Conservation (phyloP, 2,329 filamentous ascomycete species). For the Diaporthe vexans region DNA sequence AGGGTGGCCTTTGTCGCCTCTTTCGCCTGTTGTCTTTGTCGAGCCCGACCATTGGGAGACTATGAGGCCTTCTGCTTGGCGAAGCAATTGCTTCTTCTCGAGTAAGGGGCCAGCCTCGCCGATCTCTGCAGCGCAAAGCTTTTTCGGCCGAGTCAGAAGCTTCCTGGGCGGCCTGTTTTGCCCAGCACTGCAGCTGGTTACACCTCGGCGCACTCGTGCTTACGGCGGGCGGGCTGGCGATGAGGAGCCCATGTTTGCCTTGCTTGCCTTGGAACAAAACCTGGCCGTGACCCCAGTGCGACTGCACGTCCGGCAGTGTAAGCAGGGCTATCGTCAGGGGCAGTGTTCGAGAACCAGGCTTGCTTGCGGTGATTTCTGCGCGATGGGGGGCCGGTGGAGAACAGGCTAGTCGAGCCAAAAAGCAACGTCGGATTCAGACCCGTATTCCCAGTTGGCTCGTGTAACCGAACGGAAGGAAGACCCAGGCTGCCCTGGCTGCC, state of each 20-base stretch:
- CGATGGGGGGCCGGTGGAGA: constrained; percentile 33
- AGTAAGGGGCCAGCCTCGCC: constrained; percentile 12
- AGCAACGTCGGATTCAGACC: constrained; percentile 20
- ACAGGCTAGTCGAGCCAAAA: constrained; percentile 11
- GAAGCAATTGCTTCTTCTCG: constrained; percentile 19
- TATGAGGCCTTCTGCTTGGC: constrained; percentile 22
- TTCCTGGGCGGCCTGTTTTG: not conserved
- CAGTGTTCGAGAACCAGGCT: constrained; percentile 28
- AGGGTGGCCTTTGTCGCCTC: not conserved
- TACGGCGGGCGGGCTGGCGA: not conserved
- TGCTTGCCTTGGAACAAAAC: not conserved
- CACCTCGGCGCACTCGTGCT: constrained; percentile 9
- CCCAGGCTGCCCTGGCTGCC: not conserved
- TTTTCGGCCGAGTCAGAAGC: constrained; percentile 35
- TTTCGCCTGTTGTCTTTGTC: not conserved
- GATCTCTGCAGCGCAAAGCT: constrained; percentile 13
- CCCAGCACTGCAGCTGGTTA: constrained; percentile 14
- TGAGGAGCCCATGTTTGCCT: constrained; percentile 2
- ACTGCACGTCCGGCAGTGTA: constrained; percentile 19
- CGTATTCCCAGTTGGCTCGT: constrained; percentile 29
- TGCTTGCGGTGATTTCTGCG: constrained; percentile 39
- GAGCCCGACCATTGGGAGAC: constrained; percentile 26
- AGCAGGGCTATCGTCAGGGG: constrained; percentile 37
- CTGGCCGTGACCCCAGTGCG: constrained; percentile 27
- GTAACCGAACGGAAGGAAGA: constrained; percentile 22